A percentile compares a stretch with the other conserved stretches of the same genome.
phyloP scores from a whole-genome alignment of 768 basidiomycete species.

The Podaxis sp. region DNA sequence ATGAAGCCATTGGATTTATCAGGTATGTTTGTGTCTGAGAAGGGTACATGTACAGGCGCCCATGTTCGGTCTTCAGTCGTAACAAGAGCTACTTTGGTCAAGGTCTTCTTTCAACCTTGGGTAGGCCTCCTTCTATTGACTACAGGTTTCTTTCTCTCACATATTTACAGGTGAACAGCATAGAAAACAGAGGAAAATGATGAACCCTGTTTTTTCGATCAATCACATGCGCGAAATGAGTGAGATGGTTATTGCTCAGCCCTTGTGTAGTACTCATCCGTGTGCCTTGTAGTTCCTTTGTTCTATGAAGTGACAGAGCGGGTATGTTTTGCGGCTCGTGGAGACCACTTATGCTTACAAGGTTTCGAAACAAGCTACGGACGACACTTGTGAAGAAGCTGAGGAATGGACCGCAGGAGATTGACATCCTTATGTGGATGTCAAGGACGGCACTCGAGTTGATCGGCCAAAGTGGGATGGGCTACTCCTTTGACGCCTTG shows the following conservation, averaged over 20 bases:
- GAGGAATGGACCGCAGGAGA: slow-evolving; percentile 18
- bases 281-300: slow-evolving; percentile 20
- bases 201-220: slow-evolving; percentile 34
- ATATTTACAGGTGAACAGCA: slow-evolving; percentile 28
- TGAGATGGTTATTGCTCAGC: not conserved
- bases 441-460: slow-evolving; percentile 25
- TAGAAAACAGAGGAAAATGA: slow-evolving; percentile 30
- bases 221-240: slow-evolving; percentile 27
- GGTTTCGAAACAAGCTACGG: too few relatives aligned
- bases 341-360: not conserved
- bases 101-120: slow-evolving; percentile 17
- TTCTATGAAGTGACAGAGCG: slow-evolving; percentile 22
- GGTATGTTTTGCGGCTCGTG: slow-evolving; percentile 3
- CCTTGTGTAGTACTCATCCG: not conserved
- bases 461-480: slow-evolving; percentile 26
- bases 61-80: not conserved
- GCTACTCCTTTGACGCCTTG: slow-evolving; percentile 26
- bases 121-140: not conserved
- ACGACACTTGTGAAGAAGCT: slow-evolving; percentile 12
- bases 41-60: too few relatives aligned
- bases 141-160: too few relatives aligned
- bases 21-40: slow-evolving; percentile 10
- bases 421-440: slow-evolving; percentile 21
- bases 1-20: slow-evolving; percentile 19
- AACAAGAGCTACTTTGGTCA: slow-evolving; percentile 11